Conservation (phyloP, 805 yeast species). For the Candida nonsorbophila region DNA sequence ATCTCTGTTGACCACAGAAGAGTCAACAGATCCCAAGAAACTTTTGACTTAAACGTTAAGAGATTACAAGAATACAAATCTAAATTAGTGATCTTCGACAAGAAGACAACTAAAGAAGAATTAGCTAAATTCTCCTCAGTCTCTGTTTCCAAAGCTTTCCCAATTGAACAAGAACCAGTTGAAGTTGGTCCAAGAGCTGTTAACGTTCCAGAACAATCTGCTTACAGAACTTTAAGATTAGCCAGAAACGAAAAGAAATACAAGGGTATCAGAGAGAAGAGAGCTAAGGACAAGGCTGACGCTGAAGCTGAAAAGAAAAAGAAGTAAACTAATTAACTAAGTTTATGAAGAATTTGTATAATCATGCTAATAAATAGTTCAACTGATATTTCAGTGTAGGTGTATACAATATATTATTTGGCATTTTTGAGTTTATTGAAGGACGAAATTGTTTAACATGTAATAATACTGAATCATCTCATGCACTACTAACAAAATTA, state of each 20-base stretch:
- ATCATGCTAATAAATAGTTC: slow-evolving; percentile 4
- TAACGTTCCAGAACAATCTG: slow-evolving; percentile 61
- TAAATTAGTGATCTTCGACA: slow-evolving; percentile 93
- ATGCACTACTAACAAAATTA: too few species aligned
- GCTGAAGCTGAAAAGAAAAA: slow-evolving; percentile 98
- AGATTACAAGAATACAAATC: slow-evolving; percentile 96
- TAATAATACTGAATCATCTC: too few species aligned
- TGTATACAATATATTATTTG: too few species aligned
- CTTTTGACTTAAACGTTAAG: slow-evolving; percentile 88
- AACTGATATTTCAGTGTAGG: too few species aligned
- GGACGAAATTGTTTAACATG: too few species aligned
- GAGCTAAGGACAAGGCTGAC: slow-evolving; percentile 95
- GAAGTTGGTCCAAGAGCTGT: slow-evolving; percentile 89
- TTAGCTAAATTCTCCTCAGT: slow-evolving; percentile 57
- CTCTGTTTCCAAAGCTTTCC: slow-evolving; percentile 78
- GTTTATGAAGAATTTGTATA: slow-evolving; percentile 1
- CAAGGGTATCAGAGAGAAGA: slow-evolving; percentile 96
- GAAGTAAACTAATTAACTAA: slow-evolving; percentile 55
- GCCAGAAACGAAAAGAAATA: slow-evolving; percentile 93
- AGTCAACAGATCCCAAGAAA: slow-evolving; percentile 96
- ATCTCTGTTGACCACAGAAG: slow-evolving; percentile 99
- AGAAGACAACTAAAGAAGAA: slow-evolving; percentile 74
- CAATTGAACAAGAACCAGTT: slow-evolving; percentile 73
- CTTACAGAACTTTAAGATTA: slow-evolving; percentile 91
- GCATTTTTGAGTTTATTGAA: too few species aligned